Percentiles rank a stretch among this genome's conserved stretches.
Evolutionary conservation across 495 filamentous ascomycete species (phyloP).

Genomic region (Friedmanniomyces endolithicus): DNA sequence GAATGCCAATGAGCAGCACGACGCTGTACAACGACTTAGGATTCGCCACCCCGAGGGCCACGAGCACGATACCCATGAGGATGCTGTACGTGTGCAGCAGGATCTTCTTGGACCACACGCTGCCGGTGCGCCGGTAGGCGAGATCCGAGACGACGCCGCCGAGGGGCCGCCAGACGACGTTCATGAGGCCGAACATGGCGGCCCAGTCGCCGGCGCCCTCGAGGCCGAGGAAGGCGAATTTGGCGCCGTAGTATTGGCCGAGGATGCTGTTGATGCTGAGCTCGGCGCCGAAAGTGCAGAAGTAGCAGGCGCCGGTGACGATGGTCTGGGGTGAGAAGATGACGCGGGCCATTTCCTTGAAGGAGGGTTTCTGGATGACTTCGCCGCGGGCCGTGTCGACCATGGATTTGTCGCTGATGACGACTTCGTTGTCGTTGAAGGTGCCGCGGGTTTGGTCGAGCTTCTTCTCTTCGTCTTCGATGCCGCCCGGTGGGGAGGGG

Average conservation of each 20-base stretch:
- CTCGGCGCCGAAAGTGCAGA: constrained; percentile 32
- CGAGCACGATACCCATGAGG: constrained; percentile 26
- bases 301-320: constrained; percentile 27
- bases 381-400: constrained; percentile 29
- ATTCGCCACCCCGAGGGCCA: constrained; percentile 25
- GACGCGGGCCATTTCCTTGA: constrained; percentile 23
- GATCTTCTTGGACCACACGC: constrained; percentile 30
- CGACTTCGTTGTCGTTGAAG: constrained; percentile 25
- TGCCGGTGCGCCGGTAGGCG: constrained; percentile 21
- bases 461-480: constrained; percentile 25
- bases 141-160: constrained; percentile 28
- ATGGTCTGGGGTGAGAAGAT: constrained; percentile 25
- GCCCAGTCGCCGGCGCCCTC: constrained; percentile 29
- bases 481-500: constrained; percentile 2
- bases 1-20: constrained; percentile 25
- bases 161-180: constrained; percentile 27
- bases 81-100: constrained; percentile 28
- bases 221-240: constrained; percentile 24
- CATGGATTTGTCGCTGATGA: constrained; percentile 24
- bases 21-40: constrained; percentile 21
- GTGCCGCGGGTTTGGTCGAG: constrained; percentile 19
- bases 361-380: constrained; percentile 28
- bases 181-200: constrained; percentile 32
- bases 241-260: constrained; percentile 27
- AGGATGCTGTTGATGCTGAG: constrained; percentile 31